Percentiles rank a stretch among this genome's conserved stretches.
Conservation (phyloP, 257 asterid genomes). For the Handroanthus guayacan region DNA sequence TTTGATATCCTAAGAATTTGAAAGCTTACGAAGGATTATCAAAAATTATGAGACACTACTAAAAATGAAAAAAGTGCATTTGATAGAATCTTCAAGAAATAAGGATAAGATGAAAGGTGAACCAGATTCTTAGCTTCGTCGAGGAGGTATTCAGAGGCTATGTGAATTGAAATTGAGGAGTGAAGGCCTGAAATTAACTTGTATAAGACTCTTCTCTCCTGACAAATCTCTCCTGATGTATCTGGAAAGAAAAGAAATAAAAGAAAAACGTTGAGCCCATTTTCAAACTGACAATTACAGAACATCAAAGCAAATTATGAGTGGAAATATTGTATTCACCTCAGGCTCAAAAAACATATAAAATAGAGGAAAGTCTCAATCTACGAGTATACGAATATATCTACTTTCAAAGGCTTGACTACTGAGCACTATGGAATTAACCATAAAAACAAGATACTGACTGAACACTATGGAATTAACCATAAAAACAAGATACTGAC, state of each 20-base stretch:
- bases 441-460: conserved; percentile 45
- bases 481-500: conserved; percentile 52
- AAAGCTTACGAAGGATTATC: background rate
- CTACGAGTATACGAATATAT: background rate
- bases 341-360: conserved; percentile 11
- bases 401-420: conserved; percentile 24
- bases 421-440: conserved; percentile 23
- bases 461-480: conserved; percentile 39
- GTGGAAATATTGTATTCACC: conserved; percentile 18
- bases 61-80: background rate
- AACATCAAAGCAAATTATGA: background rate
- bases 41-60: conserved; percentile 5
- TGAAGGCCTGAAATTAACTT: conserved; percentile 95
- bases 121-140: conserved; percentile 84
- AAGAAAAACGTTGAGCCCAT: conserved; percentile 20
- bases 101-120: conserved; percentile 35
- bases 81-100: conserved; percentile 9
- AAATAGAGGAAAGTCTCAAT: conserved; percentile 11
- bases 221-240: conserved; percentile 83
- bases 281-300: conserved; percentile 15
- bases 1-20: conserved; percentile 16
- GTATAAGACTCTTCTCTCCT: conserved; percentile 82
- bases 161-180: conserved; percentile 89
- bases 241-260: conserved; percentile 57
- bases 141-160: conserved; percentile 83